Conservation (phyloP, 257 asterid genomes). For the Asclepias syriaca region DNA sequence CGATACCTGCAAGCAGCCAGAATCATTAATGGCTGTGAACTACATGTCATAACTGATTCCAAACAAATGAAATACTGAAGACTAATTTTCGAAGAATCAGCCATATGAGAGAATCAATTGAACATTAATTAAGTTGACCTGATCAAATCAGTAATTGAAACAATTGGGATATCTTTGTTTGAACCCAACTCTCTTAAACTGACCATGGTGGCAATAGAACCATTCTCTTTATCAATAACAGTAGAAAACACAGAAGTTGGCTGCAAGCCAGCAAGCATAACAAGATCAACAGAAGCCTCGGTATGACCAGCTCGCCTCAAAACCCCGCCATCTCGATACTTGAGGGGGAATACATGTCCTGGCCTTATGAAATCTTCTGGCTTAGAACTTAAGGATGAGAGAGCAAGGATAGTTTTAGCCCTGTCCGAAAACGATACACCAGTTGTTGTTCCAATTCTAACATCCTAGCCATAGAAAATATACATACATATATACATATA, state of each 20-base stretch:
- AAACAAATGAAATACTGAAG: not conserved
- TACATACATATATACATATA: not conserved
- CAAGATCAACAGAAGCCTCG: constrained; percentile 79
- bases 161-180: constrained; percentile 49
- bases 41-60: not conserved
- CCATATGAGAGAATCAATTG: not conserved
- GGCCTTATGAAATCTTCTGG: constrained; percentile 77
- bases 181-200: constrained; percentile 44
- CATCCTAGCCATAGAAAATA: constrained; percentile 45
- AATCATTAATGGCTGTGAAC: not conserved
- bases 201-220: constrained; percentile 53
- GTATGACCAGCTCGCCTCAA: constrained; percentile 74
- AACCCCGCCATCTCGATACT: constrained; percentile 78
- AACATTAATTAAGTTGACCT: constrained; percentile 30
- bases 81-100: no score
- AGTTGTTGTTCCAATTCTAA: constrained; percentile 53
- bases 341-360: constrained; percentile 82
- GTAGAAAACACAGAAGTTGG: constrained; percentile 63
- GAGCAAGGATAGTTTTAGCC: constrained; percentile 64
- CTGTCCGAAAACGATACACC: constrained; percentile 85
- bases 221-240: constrained; percentile 57
- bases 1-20: constrained; percentile 42
- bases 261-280: constrained; percentile 47
- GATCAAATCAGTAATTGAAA: constrained; percentile 72
- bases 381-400: constrained; percentile 54